Conservation (phyloP, 202 grass and related monocot species). For the Hordeum pubiflorum region DNA sequence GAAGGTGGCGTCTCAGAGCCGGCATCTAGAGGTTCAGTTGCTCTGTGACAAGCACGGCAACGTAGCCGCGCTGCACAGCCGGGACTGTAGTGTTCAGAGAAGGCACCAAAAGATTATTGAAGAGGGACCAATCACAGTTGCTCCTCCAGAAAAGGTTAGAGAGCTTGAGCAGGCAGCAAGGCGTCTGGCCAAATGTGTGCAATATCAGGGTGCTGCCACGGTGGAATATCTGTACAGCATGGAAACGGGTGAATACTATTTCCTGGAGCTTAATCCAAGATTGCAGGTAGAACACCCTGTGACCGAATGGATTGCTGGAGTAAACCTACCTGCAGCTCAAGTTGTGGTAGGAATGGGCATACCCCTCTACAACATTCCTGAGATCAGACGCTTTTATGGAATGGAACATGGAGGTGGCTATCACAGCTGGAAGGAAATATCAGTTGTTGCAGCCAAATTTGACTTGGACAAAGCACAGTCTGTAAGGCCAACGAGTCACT, state of each 20-base stretch:
- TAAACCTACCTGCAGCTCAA: slow-evolving; percentile 95
- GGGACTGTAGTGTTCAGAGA: slow-evolving; percentile 99
- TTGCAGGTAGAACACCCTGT: slow-evolving; percentile 98
- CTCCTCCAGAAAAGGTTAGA: slow-evolving; percentile 62
- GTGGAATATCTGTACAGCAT: slow-evolving; percentile 98
- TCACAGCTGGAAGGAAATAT: slow-evolving; percentile 84
- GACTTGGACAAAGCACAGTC: slow-evolving; percentile 83
- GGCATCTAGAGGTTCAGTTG: slow-evolving; percentile 95
- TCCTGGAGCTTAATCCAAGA: slow-evolving; percentile 94
- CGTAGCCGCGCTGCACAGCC: slow-evolving; percentile 89
- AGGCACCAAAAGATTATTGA: slow-evolving; percentile 99
- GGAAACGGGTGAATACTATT: slow-evolving; percentile 94
- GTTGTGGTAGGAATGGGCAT: slow-evolving; percentile 95
- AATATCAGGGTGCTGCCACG: slow-evolving; percentile 83
- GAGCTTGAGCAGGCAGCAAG: slow-evolving; percentile 92
- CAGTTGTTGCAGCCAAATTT: slow-evolving; percentile 70
- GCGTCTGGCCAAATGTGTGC: slow-evolving; percentile 84
- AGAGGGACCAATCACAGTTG: slow-evolving; percentile 92
- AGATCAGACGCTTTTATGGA: slow-evolving; percentile 94
- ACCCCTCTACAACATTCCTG: slow-evolving; percentile 93
- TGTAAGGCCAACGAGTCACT: slow-evolving; percentile 81
- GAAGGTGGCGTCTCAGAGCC: slow-evolving; percentile 98
- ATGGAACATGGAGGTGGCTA: slow-evolving; percentile 80
- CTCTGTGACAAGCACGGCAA: slow-evolving; percentile 93
- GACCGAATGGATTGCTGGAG: slow-evolving; percentile 98